Conservation (phyloP, 2,329 filamentous ascomycete species). For the Eutypella sp. region DNA sequence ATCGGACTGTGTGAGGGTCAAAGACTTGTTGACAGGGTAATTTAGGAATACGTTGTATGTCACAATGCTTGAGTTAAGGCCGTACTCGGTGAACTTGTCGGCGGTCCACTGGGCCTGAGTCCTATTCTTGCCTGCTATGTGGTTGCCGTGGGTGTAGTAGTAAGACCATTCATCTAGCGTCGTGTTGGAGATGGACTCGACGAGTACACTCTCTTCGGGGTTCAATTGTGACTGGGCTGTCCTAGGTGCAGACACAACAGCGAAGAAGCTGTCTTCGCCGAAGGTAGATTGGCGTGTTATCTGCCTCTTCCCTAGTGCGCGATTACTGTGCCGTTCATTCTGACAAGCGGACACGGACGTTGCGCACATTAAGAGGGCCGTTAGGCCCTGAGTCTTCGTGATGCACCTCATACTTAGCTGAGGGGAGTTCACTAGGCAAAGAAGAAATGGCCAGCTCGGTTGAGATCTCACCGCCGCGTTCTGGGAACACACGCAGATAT, state of each 20-base stretch:
- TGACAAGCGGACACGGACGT: background rate
- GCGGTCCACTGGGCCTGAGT: slow-evolving; percentile 29
- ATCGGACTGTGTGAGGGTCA: slow-evolving; percentile 34
- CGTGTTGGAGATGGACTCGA: slow-evolving; percentile 23
- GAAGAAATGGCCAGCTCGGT: background rate
- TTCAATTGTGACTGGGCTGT: slow-evolving; percentile 16
- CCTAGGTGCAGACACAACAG: too few species aligned
- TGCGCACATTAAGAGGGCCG: background rate
- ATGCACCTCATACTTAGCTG: background rate
- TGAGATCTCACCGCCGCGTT: background rate
- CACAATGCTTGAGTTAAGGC: slow-evolving; percentile 23
- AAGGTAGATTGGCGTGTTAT: background rate
- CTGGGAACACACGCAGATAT: too few species aligned
- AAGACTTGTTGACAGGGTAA: slow-evolving; percentile 53
- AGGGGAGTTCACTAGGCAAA: background rate
- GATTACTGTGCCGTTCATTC: background rate
- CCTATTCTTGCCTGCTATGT: slow-evolving; percentile 25
- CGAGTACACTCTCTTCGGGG: slow-evolving; percentile 20
- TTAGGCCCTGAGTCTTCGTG: background rate
- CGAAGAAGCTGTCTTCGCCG: slow-evolving; percentile 10
- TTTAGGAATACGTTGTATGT: slow-evolving; percentile 27
- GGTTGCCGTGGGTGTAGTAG: slow-evolving; percentile 28
- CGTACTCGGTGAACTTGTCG: slow-evolving; percentile 22
- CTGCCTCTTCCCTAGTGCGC: background rate
- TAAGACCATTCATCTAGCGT: slow-evolving; percentile 27